These are phyloP conservation scores for Trichopus zeylanicus DNA, from an alignment of 116 monocot species.

Conservation along the genomic window DNA sequence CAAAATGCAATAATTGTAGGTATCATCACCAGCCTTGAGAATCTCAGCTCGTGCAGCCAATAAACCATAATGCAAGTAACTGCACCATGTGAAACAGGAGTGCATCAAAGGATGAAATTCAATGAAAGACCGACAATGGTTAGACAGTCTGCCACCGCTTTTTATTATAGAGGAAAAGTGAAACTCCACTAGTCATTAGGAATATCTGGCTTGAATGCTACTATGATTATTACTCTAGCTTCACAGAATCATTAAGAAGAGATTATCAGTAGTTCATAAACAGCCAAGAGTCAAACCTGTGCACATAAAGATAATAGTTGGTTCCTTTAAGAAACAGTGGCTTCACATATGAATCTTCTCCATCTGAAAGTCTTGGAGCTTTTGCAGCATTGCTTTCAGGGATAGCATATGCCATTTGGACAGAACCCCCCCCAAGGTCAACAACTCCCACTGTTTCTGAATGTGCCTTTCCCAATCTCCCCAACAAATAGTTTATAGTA, in stretches of 20 bases:
- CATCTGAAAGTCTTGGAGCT: slow-evolving; percentile 48
- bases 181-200: no score
- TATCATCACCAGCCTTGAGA: slow-evolving; percentile 49
- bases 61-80: slow-evolving; percentile 91
- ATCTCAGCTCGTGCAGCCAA: slow-evolving; percentile 88
- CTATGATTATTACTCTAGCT: background rate
- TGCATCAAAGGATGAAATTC: no score
- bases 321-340: slow-evolving; percentile 66
- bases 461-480: slow-evolving; percentile 70
- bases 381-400: slow-evolving; percentile 77
- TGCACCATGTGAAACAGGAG: slow-evolving; percentile 16
- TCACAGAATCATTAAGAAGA: background rate
- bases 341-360: slow-evolving; percentile 78
- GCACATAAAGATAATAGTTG: slow-evolving; percentile 86
- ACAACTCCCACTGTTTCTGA: slow-evolving; percentile 84
- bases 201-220: no score
- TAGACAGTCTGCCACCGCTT: no score
- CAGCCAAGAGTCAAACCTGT: slow-evolving; percentile 43
- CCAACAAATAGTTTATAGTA: slow-evolving; percentile 80
- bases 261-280: background rate
- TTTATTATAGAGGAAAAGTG: no score
- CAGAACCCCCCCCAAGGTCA: slow-evolving; percentile 95
- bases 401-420: slow-evolving; percentile 99
- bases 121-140: no score
- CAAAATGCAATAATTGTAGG: slow-evolving; percentile 64